A percentile compares a stretch with the other conserved stretches of the same genome.
phyloP scores from a whole-genome alignment of 352 stramenopile species.

The Phytopythium aichiense region DNA sequence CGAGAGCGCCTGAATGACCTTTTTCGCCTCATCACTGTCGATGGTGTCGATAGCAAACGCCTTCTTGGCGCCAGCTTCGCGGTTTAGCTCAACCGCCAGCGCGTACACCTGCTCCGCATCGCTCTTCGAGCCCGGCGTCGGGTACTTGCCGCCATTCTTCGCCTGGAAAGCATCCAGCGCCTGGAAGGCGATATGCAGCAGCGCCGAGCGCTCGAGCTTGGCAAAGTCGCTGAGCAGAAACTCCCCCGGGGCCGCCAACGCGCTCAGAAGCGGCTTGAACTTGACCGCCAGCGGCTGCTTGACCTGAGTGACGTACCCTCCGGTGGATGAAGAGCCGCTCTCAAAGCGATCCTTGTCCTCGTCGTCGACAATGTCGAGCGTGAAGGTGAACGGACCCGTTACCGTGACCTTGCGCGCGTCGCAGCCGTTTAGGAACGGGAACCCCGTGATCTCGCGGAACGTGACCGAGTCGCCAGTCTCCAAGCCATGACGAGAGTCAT shows the following conservation, averaged over 20 bases:
- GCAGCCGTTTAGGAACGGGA: conserved; percentile 85
- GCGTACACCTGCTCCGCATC: conserved; percentile 87
- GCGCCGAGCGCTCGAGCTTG: conserved; percentile 92
- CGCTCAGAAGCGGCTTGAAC: conserved; percentile 89
- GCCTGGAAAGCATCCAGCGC: conserved; percentile 84
- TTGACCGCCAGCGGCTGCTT: conserved; percentile 94
- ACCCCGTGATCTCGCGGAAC: conserved; percentile 94
- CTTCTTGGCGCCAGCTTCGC: conserved; percentile 62
- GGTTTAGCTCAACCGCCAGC: conserved; percentile 70
- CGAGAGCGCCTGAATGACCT: conserved; percentile 76
- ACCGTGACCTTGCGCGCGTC: conserved; percentile 67
- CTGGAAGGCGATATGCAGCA: conserved; percentile 90
- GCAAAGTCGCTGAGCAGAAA: conserved; percentile 98
- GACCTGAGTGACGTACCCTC: conserved; percentile 92
- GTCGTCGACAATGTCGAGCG: conserved; percentile 80
- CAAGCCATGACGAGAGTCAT: conserved; percentile 96
- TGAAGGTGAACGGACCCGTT: conserved; percentile 96
- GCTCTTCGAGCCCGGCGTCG: conserved; percentile 80
- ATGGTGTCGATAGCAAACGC: conserved; percentile 60
- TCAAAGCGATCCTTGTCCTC: conserved; percentile 69
- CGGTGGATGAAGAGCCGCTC: conserved; percentile 53
- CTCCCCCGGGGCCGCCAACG: conserved; percentile 88
- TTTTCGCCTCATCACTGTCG: conserved; percentile 62
- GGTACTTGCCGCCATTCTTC: conserved; percentile 70
- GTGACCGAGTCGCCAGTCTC: conserved; percentile 96